Evolutionary conservation across 441 rosid species (phyloP), one percentile per base, ranked within the genome.

Genomic region (Mallotus japonicus): DNA sequence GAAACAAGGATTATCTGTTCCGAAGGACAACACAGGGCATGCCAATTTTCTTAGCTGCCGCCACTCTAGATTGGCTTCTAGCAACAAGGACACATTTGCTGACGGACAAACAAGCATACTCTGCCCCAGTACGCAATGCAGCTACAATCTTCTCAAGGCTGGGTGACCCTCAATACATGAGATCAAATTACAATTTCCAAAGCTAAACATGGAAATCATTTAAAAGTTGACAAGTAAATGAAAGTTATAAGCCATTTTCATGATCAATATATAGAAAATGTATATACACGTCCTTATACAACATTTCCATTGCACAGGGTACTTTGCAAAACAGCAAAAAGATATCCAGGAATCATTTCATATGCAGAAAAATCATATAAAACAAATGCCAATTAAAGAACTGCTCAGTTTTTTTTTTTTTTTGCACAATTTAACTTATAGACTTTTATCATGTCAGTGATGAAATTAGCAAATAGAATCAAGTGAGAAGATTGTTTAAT

Each of bases 101-200:
- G 49, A 90, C 84, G 55, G 90, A 87, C 8, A 84, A 75, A 67
- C 82, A 92, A 5, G 84, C 83, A 75, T 82, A 81, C 73, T 94
- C 97, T 13, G 96, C 95, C 44, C 91, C 98, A 13, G 96, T 93
- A 73, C 92, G 95, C 79, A 94, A 71, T 56, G 98, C 88, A 69
- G 85, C 87, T 44, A 92, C 90, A 67, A 90, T 85, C 79, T 89
- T 94, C 77, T 86, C 87, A 71, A 87, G 74, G 76, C 97, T 90
- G 83, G 70, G 58, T 53, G 55, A 67, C 13, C 69, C 72, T 67
- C 71, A 65, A 10, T 6, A 72, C 12, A 65, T 49, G 56, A 32
- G 37, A 32, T 72, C 59, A 81, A 61, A 51, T 60, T 9, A 14
- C 67, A 77, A 69, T 61, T 65, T 58, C 40, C 14, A 12, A 63